Evolutionary conservation across 2,329 filamentous ascomycete genomes (phyloP).

Genomic region (Monascus ruber): DNA sequence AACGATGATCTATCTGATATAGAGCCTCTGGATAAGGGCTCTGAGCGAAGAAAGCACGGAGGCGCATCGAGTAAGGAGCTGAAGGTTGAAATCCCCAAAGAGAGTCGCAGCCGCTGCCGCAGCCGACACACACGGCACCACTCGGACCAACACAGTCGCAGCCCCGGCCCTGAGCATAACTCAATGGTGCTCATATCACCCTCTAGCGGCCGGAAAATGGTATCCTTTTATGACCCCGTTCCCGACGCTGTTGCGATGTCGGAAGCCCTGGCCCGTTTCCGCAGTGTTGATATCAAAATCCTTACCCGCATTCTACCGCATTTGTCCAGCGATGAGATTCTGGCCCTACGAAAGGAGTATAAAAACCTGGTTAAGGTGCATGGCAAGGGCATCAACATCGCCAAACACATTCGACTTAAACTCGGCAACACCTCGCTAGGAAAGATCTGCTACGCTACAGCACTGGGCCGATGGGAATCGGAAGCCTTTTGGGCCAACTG

Average conservation of each 20-base stretch:
- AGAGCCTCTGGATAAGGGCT: conserved; percentile 29
- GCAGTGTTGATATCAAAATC: conserved; percentile 55
- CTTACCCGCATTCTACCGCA: conserved; percentile 76
- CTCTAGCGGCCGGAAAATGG: conserved; percentile 47
- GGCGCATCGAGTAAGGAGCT: not conserved
- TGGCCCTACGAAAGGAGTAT: conserved; percentile 78
- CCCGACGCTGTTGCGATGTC: conserved; percentile 68
- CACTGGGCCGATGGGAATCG: conserved; percentile 79
- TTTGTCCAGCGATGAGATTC: conserved; percentile 75
- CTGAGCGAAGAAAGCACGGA: conserved; percentile 15
- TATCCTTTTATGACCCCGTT: conserved; percentile 70
- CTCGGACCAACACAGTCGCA: conserved; percentile 14
- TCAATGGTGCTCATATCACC: conserved; percentile 34
- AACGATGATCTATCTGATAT: conserved; percentile 44
- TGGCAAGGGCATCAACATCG: conserved; percentile 38
- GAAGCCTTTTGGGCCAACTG: conserved; percentile 98
- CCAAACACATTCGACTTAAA: conserved; percentile 39
- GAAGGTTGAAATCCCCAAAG: conserved; percentile 2
- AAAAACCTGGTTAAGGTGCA: conserved; percentile 69
- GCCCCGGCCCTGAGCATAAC: conserved; percentile 22
- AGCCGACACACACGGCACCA: conserved; percentile 7
- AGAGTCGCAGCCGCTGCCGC: conserved; percentile 5
- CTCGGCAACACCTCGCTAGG: conserved; percentile 51
- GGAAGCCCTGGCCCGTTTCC: conserved; percentile 57
- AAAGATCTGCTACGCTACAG: conserved; percentile 83